Conservation (phyloP, 768 basidiomycete genomes). For the Russula lepida region DNA sequence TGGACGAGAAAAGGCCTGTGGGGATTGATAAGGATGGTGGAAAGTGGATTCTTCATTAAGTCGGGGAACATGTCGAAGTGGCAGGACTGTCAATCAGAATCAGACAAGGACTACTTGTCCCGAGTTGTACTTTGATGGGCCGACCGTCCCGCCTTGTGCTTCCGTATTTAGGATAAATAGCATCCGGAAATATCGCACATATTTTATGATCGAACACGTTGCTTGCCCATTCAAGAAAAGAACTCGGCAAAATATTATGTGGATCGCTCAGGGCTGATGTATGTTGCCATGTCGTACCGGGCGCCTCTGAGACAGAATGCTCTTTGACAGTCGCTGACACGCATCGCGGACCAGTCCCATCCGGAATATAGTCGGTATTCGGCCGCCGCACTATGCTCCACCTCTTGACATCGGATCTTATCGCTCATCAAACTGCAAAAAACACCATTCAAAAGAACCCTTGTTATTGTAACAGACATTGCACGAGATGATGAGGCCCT, state of each 20-base stretch:
- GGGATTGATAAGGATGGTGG: conserved; percentile 59
- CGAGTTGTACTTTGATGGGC: neutral
- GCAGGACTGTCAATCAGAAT: neutral
- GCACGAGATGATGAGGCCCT: conserved; percentile 22
- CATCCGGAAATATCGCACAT: neutral
- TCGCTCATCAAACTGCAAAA: neutral
- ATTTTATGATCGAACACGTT: neutral
- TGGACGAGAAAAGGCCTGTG: conserved; percentile 85
- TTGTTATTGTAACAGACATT: conserved; percentile 22
- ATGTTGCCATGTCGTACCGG: neutral
- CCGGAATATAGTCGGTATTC: neutral
- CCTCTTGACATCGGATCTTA: conserved; percentile 6
- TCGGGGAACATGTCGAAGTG: neutral
- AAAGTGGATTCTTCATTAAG: conserved; percentile 61
- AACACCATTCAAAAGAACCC: conserved; percentile 21
- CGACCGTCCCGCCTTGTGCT: conserved; percentile 7
- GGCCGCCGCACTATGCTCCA: neutral
- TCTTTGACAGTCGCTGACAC: conserved; percentile 7
- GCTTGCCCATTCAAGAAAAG: neutral
- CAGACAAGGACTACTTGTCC: neutral
- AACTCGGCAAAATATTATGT: neutral
- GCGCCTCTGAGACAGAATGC: conserved; percentile 7
- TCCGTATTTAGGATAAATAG: conserved; percentile 1
- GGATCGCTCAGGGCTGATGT: neutral
- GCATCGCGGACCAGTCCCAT: neutral